phyloP scores from a whole-genome alignment of 129 eudicot species.

The Flaveria robusta region DNA sequence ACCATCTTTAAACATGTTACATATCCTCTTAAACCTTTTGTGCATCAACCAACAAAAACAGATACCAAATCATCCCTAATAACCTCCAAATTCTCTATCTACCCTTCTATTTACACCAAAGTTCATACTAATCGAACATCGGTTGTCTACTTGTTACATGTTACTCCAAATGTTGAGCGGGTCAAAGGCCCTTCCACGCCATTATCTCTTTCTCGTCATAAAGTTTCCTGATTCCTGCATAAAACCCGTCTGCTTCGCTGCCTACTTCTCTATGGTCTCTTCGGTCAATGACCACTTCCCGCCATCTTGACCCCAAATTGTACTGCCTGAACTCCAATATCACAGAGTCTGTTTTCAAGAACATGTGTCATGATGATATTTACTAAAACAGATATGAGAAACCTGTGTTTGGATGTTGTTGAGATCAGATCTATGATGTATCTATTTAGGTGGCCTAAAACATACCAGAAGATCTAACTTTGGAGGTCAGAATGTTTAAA shows the following conservation, averaged over 20 bases:
- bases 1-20: slow-evolving; percentile 15
- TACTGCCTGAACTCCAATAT: slow-evolving; percentile 84
- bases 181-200: slow-evolving; percentile 72
- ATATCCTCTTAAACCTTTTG: slow-evolving; percentile 10
- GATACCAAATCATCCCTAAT: slow-evolving; percentile 30
- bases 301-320: slow-evolving; percentile 67
- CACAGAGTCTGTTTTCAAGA: slow-evolving; percentile 44
- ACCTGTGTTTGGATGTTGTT: not conserved
- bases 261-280: slow-evolving; percentile 78
- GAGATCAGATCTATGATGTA: too few species aligned
- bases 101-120: slow-evolving; percentile 40
- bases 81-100: slow-evolving; percentile 20
- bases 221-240: slow-evolving; percentile 88
- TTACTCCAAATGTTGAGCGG: slow-evolving; percentile 44
- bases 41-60: slow-evolving; percentile 30
- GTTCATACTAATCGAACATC: slow-evolving; percentile 5
- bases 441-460: not conserved
- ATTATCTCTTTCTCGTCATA: slow-evolving; percentile 52
- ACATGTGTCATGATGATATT: slow-evolving; percentile 4
- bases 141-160: not conserved
- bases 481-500: not conserved
- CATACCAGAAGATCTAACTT: slow-evolving; percentile 23
- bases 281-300: slow-evolving; percentile 57
- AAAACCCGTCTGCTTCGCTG: slow-evolving; percentile 63
- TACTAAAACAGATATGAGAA: not conserved